Evolutionary conservation across 192 early-diverging fungal species (phyloP).

Genomic region (Entomortierella beljakovae): DNA sequence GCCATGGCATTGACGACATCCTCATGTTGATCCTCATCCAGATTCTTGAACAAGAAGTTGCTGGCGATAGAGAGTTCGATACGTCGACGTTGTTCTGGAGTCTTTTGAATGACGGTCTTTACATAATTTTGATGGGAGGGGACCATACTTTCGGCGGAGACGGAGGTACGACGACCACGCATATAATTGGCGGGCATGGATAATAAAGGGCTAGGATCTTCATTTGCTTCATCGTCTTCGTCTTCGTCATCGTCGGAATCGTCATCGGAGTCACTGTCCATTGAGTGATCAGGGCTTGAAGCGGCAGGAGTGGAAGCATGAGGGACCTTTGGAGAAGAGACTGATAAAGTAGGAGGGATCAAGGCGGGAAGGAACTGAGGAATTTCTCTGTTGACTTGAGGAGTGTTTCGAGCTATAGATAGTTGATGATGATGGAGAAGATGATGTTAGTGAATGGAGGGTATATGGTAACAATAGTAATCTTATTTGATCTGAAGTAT

Average conservation of each 20-base stretch:
- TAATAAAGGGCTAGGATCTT: constrained; percentile 73
- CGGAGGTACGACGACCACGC: constrained; percentile 92
- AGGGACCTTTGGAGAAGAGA: constrained; percentile 28
- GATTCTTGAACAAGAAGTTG: constrained; percentile 94
- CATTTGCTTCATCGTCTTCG: constrained; percentile 72
- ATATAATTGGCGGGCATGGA: constrained; percentile 79
- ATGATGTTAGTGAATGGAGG: not conserved
- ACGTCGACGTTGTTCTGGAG: constrained; percentile 83
- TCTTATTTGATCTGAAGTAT: too few relatives aligned
- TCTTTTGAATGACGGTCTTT: constrained; percentile 91
- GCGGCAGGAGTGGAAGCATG: constrained; percentile 41
- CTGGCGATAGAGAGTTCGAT: constrained; percentile 83
- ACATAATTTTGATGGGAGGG: constrained; percentile 86
- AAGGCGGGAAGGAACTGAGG: constrained; percentile 58
- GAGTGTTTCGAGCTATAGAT: constrained; percentile 28
- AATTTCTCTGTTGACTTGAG: constrained; percentile 49
- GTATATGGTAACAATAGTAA: too few relatives aligned
- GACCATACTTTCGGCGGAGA: constrained; percentile 96
- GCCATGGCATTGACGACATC: constrained; percentile 98
- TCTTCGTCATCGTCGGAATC: constrained; percentile 50
- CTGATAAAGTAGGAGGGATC: constrained; percentile 49
- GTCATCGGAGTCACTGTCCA: constrained; percentile 44
- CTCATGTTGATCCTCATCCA: constrained; percentile 95
- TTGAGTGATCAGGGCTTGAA: constrained; percentile 52
- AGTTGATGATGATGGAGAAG: not conserved